These are phyloP conservation scores for Lichtheimia corymbifera DNA, from an alignment of 371 early-diverging fungal species.

Conservation along the genomic window DNA sequence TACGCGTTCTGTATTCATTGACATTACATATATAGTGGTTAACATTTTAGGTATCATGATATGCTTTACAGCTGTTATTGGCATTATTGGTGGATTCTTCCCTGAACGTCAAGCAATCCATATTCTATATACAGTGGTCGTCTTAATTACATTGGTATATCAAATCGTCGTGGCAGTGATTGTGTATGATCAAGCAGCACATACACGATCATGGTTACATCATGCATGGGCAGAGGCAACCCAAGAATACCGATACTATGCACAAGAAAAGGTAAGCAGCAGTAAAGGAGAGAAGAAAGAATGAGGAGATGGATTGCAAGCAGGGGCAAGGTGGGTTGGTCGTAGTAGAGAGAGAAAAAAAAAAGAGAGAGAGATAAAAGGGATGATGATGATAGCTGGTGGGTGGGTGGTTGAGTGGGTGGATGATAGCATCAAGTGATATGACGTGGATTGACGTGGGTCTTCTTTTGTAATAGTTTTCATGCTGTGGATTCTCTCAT, in stretches of 20 bases:
- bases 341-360: not conserved
- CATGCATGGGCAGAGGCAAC: conserved; percentile 32
- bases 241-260: conserved; percentile 29
- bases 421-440: no score
- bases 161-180: conserved; percentile 34
- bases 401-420: no score
- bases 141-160: conserved; percentile 35
- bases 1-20: not conserved
- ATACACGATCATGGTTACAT: conserved; percentile 32
- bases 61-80: conserved; percentile 36
- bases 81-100: conserved; percentile 35
- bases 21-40: conserved; percentile 26
- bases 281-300: not conserved
- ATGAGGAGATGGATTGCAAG: no score
- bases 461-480: conserved; percentile 18
- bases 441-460: no score
- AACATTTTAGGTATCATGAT: conserved; percentile 41
- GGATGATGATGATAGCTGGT: not conserved
- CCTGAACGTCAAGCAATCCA: conserved; percentile 31
- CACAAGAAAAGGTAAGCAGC: conserved; percentile 31
- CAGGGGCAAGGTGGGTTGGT: not conserved
- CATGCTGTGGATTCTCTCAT: conserved; percentile 40
- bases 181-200: conserved; percentile 41
- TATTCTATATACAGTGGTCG: conserved; percentile 32
- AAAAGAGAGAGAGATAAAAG: not conserved